Evolutionary conservation across 2,329 filamentous ascomycete species (phyloP).

Genomic region (Alternaria gaisen): DNA sequence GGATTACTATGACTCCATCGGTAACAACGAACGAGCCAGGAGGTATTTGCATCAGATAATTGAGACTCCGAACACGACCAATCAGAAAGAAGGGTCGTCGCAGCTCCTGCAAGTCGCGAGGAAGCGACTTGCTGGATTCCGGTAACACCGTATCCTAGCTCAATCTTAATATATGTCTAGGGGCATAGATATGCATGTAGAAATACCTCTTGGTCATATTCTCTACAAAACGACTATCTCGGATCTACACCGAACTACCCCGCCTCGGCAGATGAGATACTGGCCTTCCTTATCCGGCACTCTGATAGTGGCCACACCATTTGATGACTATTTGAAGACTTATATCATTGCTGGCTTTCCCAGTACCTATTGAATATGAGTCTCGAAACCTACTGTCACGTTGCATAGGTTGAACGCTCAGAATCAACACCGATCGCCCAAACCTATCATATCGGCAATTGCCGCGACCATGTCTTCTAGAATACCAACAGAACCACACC

Average conservation of each 20-base stretch:
- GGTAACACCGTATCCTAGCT: background rate
- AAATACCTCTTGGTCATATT: constrained; percentile 9
- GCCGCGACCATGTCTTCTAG: constrained; percentile 12
- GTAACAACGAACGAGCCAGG: constrained; percentile 26
- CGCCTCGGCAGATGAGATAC: constrained; percentile 16
- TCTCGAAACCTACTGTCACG: background rate
- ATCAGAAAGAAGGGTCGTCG: constrained; percentile 38
- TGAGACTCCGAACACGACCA: constrained; percentile 22
- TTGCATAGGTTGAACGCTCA: background rate
- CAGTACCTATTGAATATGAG: background rate
- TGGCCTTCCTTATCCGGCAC: constrained; percentile 25
- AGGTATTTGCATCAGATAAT: constrained; percentile 25
- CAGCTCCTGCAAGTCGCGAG: constrained; percentile 34
- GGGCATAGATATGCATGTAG: background rate
- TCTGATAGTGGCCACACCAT: constrained; percentile 12
- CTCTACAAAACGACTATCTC: constrained; percentile 19
- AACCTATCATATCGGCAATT: background rate
- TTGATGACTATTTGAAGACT: background rate
- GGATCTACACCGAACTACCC: constrained; percentile 27
- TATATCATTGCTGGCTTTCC: background rate
- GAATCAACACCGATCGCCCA: background rate
- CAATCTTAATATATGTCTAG: background rate
- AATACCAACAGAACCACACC: constrained; percentile 11
- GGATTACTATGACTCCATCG: constrained; percentile 25
- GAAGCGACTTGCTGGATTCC: constrained; percentile 27